phyloP scores from a whole-genome alignment of 257 asterid species.

The Rauvolfia tetraphylla region DNA sequence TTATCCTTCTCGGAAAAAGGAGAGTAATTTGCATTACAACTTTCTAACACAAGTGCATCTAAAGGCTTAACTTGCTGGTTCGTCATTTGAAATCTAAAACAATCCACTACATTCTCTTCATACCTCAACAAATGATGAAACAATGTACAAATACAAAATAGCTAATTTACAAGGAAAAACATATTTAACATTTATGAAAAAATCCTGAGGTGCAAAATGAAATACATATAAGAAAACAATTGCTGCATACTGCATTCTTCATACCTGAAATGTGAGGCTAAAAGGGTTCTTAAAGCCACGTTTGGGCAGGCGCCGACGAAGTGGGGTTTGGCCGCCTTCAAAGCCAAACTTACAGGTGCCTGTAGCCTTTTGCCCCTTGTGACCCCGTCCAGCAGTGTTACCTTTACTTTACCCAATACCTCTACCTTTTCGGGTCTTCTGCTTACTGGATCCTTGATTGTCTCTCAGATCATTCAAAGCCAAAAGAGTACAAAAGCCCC shows the following conservation, averaged over 20 bases:
- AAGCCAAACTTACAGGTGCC: conserved; percentile 85
- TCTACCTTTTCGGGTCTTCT: conserved; percentile 88
- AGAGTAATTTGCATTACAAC: not conserved
- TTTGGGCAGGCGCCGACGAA: conserved; percentile 87
- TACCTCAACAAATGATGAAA: not conserved
- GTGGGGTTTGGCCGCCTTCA: conserved; percentile 98
- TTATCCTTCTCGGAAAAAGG: not conserved
- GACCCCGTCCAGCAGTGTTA: conserved; percentile 95
- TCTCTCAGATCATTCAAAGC: conserved; percentile 83
- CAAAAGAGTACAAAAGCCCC: conserved; percentile 55
- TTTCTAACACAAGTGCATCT: not conserved
- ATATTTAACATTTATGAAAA: not conserved
- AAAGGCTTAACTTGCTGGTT: no score
- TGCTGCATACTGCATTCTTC: not conserved
- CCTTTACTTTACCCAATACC: conserved; percentile 99
- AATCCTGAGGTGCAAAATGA: not conserved
- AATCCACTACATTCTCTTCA: not conserved
- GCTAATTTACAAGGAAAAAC: not conserved
- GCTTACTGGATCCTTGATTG: conserved; percentile 72
- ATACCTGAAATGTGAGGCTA: conserved; percentile 84
- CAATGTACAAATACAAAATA: not conserved
- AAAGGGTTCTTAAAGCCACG: conserved; percentile 90
- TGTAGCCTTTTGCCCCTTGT: conserved; percentile 92
- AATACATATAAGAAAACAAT: not conserved
- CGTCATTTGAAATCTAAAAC: no score